phyloP scores from a whole-genome alignment of 208 protist genomes.

The Leishmania arabica region DNA sequence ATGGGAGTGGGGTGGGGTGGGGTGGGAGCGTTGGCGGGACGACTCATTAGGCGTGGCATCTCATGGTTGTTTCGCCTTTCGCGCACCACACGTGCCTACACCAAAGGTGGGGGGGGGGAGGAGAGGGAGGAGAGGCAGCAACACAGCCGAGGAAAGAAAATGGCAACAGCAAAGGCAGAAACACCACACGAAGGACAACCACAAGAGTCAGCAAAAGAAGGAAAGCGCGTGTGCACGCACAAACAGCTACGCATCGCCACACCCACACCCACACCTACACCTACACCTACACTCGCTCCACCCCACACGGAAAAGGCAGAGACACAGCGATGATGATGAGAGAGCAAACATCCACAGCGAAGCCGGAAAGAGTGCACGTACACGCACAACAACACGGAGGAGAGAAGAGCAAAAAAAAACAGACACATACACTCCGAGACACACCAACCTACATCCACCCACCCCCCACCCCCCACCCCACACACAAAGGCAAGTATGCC shows the following conservation, averaged over 20 bases:
- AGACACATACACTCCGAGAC: not conserved
- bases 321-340: not conserved
- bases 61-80: not conserved
- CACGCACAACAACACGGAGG: not conserved
- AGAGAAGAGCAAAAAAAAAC: not conserved
- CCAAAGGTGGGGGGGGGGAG: not conserved
- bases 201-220: not conserved
- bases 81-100: not conserved
- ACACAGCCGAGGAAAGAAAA: not conserved
- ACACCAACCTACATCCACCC: not conserved
- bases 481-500: not conserved
- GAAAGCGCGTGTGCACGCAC: not conserved
- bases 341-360: not conserved
- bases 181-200: not conserved
- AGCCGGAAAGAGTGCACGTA: not conserved
- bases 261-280: not conserved
- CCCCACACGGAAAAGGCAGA: not conserved
- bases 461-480: not conserved
- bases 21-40: not conserved
- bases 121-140: not conserved
- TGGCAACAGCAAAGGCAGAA: not conserved
- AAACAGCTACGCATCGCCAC: not conserved
- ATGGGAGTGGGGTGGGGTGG: not conserved
- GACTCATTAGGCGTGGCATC: not conserved
- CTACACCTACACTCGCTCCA: no score